phyloP scores from a whole-genome alignment of 192 early-diverging fungal genomes.

The Piromyces finnis region DNA sequence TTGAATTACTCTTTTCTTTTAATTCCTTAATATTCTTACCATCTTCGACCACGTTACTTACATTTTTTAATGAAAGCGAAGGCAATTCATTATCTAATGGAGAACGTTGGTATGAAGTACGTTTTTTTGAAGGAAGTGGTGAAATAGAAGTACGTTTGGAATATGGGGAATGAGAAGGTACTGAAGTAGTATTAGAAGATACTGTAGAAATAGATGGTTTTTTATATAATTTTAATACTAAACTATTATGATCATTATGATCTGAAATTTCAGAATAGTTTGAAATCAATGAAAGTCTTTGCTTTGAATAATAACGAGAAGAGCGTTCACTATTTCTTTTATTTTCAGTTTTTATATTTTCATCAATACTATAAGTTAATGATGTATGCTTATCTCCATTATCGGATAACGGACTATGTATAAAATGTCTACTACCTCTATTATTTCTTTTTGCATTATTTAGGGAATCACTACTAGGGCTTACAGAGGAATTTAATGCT shows the following conservation, averaged over 20 bases:
- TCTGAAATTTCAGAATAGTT: neutral
- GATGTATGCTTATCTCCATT: neutral
- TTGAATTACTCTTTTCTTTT: neutral
- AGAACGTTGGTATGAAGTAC: neutral
- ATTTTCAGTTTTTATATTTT: neutral
- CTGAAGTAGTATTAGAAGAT: neutral
- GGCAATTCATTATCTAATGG: neutral
- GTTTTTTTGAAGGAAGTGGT: neutral
- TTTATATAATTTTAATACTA: neutral
- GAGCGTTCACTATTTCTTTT: neutral
- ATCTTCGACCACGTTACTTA: neutral
- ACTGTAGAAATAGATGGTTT: neutral
- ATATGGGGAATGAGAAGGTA: neutral
- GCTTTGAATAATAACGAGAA: neutral
- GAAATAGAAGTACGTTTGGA: neutral
- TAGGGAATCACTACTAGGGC: neutral
- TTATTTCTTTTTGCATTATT: neutral
- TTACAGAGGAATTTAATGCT: neutral
- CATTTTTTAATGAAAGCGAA: neutral
- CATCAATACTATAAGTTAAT: neutral
- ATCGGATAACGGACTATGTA: neutral
- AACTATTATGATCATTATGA: neutral
- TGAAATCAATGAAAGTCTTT: neutral
- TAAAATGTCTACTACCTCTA: neutral
- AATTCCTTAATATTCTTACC: neutral